Evolutionary conservation across 257 asterid genomes (phyloP), one percentile per base, ranked within the genome.

Genomic region (Prunella vulgaris): DNA sequence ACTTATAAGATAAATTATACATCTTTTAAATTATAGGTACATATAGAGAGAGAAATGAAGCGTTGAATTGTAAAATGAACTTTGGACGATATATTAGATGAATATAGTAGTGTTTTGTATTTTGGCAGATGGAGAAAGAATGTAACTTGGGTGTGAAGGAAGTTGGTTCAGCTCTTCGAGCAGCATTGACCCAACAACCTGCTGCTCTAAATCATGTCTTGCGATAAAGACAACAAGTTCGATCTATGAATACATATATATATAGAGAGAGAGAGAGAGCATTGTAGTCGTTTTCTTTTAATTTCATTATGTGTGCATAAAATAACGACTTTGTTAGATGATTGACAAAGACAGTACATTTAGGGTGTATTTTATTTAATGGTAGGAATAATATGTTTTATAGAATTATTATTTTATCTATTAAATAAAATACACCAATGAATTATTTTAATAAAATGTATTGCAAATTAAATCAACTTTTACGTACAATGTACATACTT

Each of bases 121-220:
- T 17, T 18, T 48, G 66, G 27, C 68, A 80, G 84, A 38, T 70
- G 70, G 84, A 74, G 66, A 56, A 66, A 61, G 70, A 77, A 14
- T 69, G 68, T 70, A 66, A 49, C 32, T 22, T 76, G 70, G 72
- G 46, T 35, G 61, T 48, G 57, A 80, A 76, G 61, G 75, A 80
- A 59, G 71, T 80, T 17, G 74, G 61, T 76, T 40, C 64, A 6
- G 72, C 56, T 63, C 53, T 80, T 59, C 71, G 78, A 10, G 60
- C 67, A 53, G 81, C 79, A 60, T 71, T 79, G 5, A 17, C 0
- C 40, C 40, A 35, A 35, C 12, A 35, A 35, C 1, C 33, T 1
- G 40, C 33, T 42, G 64, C 68, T 12, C 40, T 35, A 35, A 8
- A 7, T 8, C 40, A 7, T 35, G 40, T 35, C 40, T 1, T 33